Evolutionary conservation across 2,329 filamentous ascomycete genomes (phyloP), one percentile per base, ranked within the genome.

Genomic region (Ilyonectria sp.): DNA sequence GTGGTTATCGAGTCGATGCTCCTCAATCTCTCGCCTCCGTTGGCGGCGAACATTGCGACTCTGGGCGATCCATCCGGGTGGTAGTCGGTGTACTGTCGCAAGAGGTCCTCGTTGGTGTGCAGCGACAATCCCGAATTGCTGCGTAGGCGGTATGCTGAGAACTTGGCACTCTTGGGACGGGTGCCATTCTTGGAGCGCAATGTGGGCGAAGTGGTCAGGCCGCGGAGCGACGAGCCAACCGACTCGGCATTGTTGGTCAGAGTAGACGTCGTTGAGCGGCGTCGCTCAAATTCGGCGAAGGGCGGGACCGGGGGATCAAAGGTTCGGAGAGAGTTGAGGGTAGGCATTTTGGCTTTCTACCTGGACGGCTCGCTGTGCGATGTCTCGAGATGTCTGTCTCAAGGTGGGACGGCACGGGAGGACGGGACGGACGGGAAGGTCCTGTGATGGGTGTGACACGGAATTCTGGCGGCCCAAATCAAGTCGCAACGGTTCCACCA

Each of bases 31-130:
- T 75, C 75, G 1, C 72, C 53, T 4, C 68, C 69, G 35, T 65
- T 63, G 31, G 65, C 58, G 33, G 37, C 29, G 11, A 58, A 76
- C 57, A 72, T 50, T 40, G 71, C 70, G 6, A 70, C 74, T 15
- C 78, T 76, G 4, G 77, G 71, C 0, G 80, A 79, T 1, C 83
- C 81, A 68, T 83, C 80, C 17, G 79, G 72, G 60, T 81, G 81
- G 76, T 85, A 85, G 68, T 85, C 80, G 9, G 81, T 84, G 71
- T 86, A 85, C 50, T 83, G 83, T n/a, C 82, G 80, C 44, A 85
- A 75, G 8, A 81, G 79, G 2, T 80, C 78, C 53, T 82, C 81
- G 66, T 84, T 85, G 1, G 82, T 83, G 69, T 85, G 83, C 35
- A 84, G 72, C 4, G 81, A 78, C n/a, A 86, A 73, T 2, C 84